phyloP scores from a whole-genome alignment of 2,329 filamentous ascomycete genomes.

The Karstenula rhodostoma region DNA sequence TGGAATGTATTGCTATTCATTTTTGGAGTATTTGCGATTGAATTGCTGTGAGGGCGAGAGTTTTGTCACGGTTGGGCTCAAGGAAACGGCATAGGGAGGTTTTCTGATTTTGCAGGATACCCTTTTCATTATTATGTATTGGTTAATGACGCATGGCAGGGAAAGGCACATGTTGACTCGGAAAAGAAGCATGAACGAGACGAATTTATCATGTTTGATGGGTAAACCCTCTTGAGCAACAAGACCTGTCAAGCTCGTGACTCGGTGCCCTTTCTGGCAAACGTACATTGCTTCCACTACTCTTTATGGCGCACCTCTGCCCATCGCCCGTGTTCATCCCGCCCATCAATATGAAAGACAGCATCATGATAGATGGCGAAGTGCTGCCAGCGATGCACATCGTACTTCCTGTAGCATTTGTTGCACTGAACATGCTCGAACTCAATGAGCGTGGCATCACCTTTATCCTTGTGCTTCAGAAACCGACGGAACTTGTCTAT shows the following conservation, averaged over 20 bases:
- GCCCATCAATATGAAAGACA: background rate
- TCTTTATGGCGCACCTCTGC: background rate
- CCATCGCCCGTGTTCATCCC: background rate
- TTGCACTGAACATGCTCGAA: constrained; percentile 2
- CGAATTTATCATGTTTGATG: background rate
- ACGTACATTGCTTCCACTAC: background rate
- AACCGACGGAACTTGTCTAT: background rate
- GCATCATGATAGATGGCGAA: background rate
- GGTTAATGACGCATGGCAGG: background rate
- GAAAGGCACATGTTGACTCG: background rate
- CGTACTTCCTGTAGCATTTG: background rate
- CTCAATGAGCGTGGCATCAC: background rate
- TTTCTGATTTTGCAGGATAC: constrained; percentile 9
- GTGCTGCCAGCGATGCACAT: constrained; percentile 2
- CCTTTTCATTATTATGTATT: background rate
- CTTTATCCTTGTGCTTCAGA: background rate
- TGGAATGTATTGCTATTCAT: background rate
- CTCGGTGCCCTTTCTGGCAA: background rate
- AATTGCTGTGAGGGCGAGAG: background rate
- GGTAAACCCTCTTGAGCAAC: background rate
- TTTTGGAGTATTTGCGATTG: background rate
- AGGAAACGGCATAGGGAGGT: background rate
- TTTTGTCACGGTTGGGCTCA: background rate
- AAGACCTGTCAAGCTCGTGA: background rate
- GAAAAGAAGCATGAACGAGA: background rate